These are phyloP conservation scores for Discostella stelligeroides DNA, from an alignment of 108 stramenopile species.

Conservation along the genomic window DNA sequence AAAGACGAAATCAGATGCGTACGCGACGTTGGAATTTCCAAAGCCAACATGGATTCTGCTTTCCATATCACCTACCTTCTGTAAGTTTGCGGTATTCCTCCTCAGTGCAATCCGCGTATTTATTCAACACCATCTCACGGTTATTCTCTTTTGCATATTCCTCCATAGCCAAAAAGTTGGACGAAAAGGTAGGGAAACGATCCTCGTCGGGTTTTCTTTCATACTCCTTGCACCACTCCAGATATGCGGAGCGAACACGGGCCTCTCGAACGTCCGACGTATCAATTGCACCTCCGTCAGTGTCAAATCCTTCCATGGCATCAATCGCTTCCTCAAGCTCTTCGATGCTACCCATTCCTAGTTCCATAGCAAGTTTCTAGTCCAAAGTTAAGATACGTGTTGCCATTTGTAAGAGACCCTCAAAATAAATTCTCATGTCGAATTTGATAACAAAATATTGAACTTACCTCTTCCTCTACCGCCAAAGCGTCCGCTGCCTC, in stretches of 20 bases:
- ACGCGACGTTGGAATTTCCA: neutral
- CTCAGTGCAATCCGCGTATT: slow-evolving; percentile 70
- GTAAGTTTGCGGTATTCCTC: slow-evolving; percentile 60
- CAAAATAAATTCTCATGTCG: slow-evolving; percentile 5
- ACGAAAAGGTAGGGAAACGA: slow-evolving; percentile 72
- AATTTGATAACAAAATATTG: neutral
- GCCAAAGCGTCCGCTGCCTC: slow-evolving; percentile 86
- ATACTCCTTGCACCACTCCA: slow-evolving; percentile 87
- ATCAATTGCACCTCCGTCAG: slow-evolving; percentile 68
- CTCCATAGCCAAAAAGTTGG: slow-evolving; percentile 87
- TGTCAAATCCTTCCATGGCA: slow-evolving; percentile 72
- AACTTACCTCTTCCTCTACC: slow-evolving; percentile 82
- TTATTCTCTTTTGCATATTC: slow-evolving; percentile 76
- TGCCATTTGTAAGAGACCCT: slow-evolving; percentile 2
- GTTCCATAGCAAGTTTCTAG: slow-evolving; percentile 68
- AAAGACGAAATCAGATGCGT: neutral
- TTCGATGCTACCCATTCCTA: slow-evolving; percentile 80
- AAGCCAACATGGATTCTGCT: too few relatives aligned
- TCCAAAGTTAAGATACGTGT: neutral
- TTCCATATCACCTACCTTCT: slow-evolving; percentile 31
- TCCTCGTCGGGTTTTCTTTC: slow-evolving; percentile 70
- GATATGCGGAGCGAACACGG: slow-evolving; percentile 78
- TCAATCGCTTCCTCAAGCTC: slow-evolving; percentile 83
- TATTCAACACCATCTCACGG: slow-evolving; percentile 68
- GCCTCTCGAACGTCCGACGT: slow-evolving; percentile 82